Conservation (phyloP, 768 basidiomycete species). For the Boletus subcaerulescens region DNA sequence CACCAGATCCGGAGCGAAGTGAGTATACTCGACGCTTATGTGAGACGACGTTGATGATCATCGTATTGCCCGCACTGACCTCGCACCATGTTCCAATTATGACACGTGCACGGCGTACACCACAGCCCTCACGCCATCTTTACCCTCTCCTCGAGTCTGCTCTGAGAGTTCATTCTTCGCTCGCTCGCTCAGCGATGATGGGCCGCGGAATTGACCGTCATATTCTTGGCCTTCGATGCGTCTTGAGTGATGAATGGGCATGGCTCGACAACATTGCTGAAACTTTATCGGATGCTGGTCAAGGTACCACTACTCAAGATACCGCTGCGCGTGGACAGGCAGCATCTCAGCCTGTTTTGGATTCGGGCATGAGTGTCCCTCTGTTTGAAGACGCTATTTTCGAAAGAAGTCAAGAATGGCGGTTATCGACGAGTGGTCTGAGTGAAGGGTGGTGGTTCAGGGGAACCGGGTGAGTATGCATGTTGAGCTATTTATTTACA, state of each 20-base stretch:
- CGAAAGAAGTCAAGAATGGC: slow-evolving; percentile 75
- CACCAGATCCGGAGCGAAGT: slow-evolving; percentile 7
- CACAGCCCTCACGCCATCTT: slow-evolving; percentile 24
- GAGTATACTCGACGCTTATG: slow-evolving; percentile 1
- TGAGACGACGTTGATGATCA: neutral
- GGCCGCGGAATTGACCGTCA: slow-evolving; percentile 90
- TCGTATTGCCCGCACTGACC: neutral
- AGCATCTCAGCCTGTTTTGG: neutral
- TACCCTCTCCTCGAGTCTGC: slow-evolving; percentile 62
- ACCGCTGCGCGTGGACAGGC: neutral
- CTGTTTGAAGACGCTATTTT: slow-evolving; percentile 82
- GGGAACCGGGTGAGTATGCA: slow-evolving; percentile 68
- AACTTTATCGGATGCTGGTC: neutral
- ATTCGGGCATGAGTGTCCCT: slow-evolving; percentile 11
- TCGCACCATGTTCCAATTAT: neutral
- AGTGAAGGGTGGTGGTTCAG: slow-evolving; percentile 83
- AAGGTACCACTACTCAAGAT: slow-evolving; percentile 6
- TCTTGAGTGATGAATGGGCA: slow-evolving; percentile 43
- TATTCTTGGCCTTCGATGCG: slow-evolving; percentile 75
- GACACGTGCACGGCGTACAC: neutral
- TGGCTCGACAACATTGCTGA: slow-evolving; percentile 22
- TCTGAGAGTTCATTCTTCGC: slow-evolving; percentile 62
- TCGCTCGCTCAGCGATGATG: slow-evolving; percentile 73
- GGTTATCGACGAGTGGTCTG: slow-evolving; percentile 84
- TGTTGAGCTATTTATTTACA: neutral